Percentiles rank a stretch among this genome's conserved stretches.
phyloP scores from a whole-genome alignment of 169 alveolate genomes.

The Cryptosporidium baileyi region DNA sequence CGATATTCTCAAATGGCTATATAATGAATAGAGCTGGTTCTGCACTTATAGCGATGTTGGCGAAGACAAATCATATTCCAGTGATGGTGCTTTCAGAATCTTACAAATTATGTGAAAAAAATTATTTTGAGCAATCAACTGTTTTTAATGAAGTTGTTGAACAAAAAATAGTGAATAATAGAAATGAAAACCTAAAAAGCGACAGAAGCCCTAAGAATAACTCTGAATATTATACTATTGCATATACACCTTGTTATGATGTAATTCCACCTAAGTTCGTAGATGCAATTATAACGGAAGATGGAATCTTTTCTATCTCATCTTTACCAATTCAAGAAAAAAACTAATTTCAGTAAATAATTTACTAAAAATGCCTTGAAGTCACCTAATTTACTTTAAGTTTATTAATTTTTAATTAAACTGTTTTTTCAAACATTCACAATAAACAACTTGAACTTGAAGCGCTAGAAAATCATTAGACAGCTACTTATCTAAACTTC shows the following conservation, averaged over 20 bases:
- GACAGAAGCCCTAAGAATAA: background rate
- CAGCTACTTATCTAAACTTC: no score
- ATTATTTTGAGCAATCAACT: conserved; percentile 44
- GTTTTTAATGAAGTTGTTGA: conserved; percentile 40
- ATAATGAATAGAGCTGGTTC: conserved; percentile 66
- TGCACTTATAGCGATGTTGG: conserved; percentile 50
- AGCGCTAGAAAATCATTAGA: no score
- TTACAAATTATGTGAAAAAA: conserved; percentile 47
- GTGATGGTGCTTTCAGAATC: conserved; percentile 56
- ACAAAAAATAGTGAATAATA: background rate
- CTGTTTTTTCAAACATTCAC: no score
- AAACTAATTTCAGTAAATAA: no score
- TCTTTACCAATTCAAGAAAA: conserved; percentile 2
- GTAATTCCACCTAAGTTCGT: conserved; percentile 59
- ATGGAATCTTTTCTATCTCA: conserved; percentile 27
- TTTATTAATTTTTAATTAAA: no score
- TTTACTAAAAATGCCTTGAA: no score
- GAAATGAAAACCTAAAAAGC: no score
- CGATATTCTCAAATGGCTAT: conserved; percentile 58
- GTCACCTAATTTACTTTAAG: no score
- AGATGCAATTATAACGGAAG: conserved; percentile 54
- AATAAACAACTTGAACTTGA: no score
- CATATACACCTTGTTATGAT: conserved; percentile 41
- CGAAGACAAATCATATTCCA: conserved; percentile 34
- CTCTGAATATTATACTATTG: background rate